A percentile compares a stretch with the other conserved stretches of the same genome.
These are phyloP conservation scores for Talaromyces albobiverticillius DNA, from an alignment of 2,329 filamentous ascomycete species.

Conservation along the genomic window DNA sequence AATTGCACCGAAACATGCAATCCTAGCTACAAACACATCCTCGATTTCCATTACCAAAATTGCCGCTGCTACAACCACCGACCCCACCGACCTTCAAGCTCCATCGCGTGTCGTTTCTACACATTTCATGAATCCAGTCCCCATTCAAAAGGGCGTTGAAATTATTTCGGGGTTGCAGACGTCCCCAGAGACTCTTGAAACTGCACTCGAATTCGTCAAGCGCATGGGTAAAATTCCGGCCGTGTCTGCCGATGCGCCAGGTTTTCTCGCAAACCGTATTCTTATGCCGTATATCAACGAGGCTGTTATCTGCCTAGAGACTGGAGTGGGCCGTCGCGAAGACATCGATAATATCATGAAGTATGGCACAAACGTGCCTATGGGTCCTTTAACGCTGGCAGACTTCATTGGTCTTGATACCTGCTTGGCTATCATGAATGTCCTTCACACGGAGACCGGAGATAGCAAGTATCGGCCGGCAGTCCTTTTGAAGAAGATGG, in stretches of 20 bases:
- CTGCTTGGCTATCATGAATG: slow-evolving; percentile 95
- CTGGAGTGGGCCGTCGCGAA: slow-evolving; percentile 80
- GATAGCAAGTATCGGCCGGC: slow-evolving; percentile 94
- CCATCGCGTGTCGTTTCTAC: slow-evolving; percentile 89
- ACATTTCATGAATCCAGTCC: slow-evolving; percentile 99
- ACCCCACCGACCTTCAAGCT: slow-evolving; percentile 75
- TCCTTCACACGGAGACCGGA: slow-evolving; percentile 83
- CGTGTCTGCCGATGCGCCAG: slow-evolving; percentile 82
- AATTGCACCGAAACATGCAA: slow-evolving; percentile 77
- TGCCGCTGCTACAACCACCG: slow-evolving; percentile 75
- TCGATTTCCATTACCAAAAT: slow-evolving; percentile 97
- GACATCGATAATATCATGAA: slow-evolving; percentile 99
- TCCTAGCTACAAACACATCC: slow-evolving; percentile 97
- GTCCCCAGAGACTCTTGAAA: slow-evolving; percentile 74
- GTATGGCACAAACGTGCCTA: slow-evolving; percentile 97
- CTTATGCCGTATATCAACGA: slow-evolving; percentile 99
- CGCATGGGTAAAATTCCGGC: slow-evolving; percentile 92
- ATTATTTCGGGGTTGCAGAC: slow-evolving; percentile 96
- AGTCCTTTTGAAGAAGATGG: slow-evolving; percentile 87
- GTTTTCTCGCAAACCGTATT: slow-evolving; percentile 94
- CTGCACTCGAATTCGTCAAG: slow-evolving; percentile 80
- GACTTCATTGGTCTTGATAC: slow-evolving; percentile 98
- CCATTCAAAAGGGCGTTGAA: slow-evolving; percentile 94
- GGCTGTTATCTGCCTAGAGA: slow-evolving; percentile 93
- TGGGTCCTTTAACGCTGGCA: slow-evolving; percentile 89